Evolutionary conservation across 75 land plant species (phyloP), one percentile per base, ranked within the genome.

Genomic region (Selaginella tamariscina): DNA sequence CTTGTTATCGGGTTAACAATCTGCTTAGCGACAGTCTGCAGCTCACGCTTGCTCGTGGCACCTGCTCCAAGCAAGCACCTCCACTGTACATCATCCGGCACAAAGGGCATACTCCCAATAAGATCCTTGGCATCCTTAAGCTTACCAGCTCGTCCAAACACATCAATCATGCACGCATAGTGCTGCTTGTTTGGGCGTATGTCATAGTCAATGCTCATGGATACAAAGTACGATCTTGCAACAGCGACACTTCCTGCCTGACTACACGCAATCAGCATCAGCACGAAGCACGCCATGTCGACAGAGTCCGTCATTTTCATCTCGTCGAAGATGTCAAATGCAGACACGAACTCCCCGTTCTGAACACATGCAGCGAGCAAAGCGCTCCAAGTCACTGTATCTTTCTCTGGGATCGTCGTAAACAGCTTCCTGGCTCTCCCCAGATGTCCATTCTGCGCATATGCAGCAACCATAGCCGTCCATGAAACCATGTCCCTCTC

Each of bases 91-190:
- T 5, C 5, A 39, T 39, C 49, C 15, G 49, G 49, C 15, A 39
- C 49, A 27, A 28, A 64, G 29, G 67, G 68, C 70, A 70, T 64
- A 22, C 30, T 63, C n/a, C 2, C 55, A 31, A 70, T 30, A 60
- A 70, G 55, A 18, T 70, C 71, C 23, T 29, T 1, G 15, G 70
- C 71, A 24, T 70, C 68, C 0, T 70, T 26, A 0, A 70, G 18
- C 11, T 30, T 8, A 18, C 71, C 71, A 9, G 71, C 67, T 26
- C 71, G 70, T n/a, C 68, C 71, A 31, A 70, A 65, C 30, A 70
- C 60, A 31, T 71, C 73, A 32, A 71, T 57, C 71, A 71, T 67
- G 54, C 73, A 71, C 5, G 22, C 23, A 66, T 65, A 71, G 28
- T 71, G 73, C 15, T 71, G 68, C 30, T 30, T 68, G 26, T 32